phyloP scores from a whole-genome alignment of 805 yeast species.

The Yamadazyma kitorensis region DNA sequence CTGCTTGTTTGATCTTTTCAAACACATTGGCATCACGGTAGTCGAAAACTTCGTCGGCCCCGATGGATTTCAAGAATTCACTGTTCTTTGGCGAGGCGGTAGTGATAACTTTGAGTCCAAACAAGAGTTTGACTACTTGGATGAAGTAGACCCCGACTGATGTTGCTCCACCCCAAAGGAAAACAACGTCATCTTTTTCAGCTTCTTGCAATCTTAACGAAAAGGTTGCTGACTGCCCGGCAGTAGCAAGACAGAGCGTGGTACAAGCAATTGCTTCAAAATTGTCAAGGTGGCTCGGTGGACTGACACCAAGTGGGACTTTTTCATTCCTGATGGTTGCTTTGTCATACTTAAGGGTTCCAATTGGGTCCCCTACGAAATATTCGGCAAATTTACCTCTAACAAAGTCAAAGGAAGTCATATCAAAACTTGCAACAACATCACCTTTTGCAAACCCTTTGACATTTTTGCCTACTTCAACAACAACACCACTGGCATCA shows the following conservation, averaged over 20 bases:
- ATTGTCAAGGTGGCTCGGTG: slow-evolving; percentile 43
- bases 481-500: slow-evolving; percentile 22
- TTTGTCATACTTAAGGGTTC: slow-evolving; percentile 4
- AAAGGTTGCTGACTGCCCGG: slow-evolving; percentile 35
- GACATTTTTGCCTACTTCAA: slow-evolving; percentile 19
- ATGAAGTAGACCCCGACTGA: slow-evolving; percentile 31
- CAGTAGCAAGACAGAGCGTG: slow-evolving; percentile 52
- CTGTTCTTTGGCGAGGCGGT: slow-evolving; percentile 27
- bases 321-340: slow-evolving; percentile 17
- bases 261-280: slow-evolving; percentile 66
- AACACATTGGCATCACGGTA: slow-evolving; percentile 23
- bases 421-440: slow-evolving; percentile 16
- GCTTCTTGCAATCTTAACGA: slow-evolving; percentile 10
- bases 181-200: slow-evolving; percentile 13
- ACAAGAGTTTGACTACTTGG: slow-evolving; percentile 29
- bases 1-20: slow-evolving; percentile 19
- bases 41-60: slow-evolving; percentile 31
- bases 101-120: slow-evolving; percentile 27
- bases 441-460: slow-evolving; percentile 17
- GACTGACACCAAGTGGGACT: slow-evolving; percentile 17
- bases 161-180: slow-evolving; percentile 39
- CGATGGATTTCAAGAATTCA: slow-evolving; percentile 21
- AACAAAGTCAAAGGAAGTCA: slow-evolving; percentile 48
- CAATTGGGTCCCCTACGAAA: slow-evolving; percentile 23
- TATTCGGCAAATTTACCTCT: slow-evolving; percentile 60